phyloP scores from a whole-genome alignment of 306 rosid species.

The Aeschynomene evenia region DNA sequence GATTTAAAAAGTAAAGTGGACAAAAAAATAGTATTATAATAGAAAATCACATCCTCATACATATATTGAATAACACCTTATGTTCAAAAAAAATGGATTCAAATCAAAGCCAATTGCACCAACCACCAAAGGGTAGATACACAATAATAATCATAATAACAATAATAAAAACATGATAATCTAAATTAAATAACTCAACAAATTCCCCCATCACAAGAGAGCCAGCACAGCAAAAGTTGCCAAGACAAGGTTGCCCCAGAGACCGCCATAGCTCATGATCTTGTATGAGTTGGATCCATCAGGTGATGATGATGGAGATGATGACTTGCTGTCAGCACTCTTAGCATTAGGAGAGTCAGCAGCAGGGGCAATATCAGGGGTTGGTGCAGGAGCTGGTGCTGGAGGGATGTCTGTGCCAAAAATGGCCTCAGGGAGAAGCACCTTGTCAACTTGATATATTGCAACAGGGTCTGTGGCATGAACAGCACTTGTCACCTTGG shows the following conservation, averaged over 20 bases:
- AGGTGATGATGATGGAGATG: conserved; percentile 60
- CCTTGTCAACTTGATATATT: conserved; percentile 69
- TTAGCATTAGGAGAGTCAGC: conserved; percentile 65
- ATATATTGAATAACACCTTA: conserved; percentile 50
- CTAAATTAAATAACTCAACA: conserved; percentile 39
- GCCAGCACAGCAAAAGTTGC: conserved; percentile 54
- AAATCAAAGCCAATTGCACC: conserved; percentile 49
- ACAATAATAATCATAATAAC: too few relatives aligned
- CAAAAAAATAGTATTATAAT: conserved; percentile 5
- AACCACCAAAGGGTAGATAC: conserved; percentile 45
- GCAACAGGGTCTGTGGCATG: conserved; percentile 87
- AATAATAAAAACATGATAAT: conserved; percentile 44
- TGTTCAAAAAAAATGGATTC: conserved; percentile 66
- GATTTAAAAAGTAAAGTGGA: background rate
- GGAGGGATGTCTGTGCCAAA: conserved; percentile 89
- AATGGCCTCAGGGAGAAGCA: conserved; percentile 84
- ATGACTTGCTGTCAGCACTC: conserved; percentile 37
- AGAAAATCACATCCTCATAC: conserved; percentile 38
- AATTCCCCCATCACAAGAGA: conserved; percentile 46
- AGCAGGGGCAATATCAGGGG: conserved; percentile 65
- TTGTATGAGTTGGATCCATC: conserved; percentile 56
- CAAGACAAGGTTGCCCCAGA: conserved; percentile 52
- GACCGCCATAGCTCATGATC: conserved; percentile 50
- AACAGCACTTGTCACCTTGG: conserved; percentile 82
- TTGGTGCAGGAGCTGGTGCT: conserved; percentile 77